A percentile compares a stretch with the other conserved stretches of the same genome.
phyloP scores from a whole-genome alignment of 495 filamentous ascomycete genomes.

The Massariosphaeria phaeospora region DNA sequence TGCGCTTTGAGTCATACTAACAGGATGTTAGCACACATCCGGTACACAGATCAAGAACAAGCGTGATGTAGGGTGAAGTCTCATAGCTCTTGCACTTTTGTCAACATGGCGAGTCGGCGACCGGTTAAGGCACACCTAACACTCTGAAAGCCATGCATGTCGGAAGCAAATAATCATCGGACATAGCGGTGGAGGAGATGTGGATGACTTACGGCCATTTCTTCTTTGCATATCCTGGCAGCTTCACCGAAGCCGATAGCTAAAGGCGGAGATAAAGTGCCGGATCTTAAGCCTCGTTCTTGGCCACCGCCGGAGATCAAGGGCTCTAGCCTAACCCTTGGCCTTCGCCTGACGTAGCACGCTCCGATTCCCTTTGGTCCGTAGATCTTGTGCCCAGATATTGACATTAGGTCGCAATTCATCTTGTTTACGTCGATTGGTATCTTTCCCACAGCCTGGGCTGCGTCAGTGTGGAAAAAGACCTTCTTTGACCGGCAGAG shows the following conservation, averaged over 20 bases:
- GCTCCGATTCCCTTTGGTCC: conserved; percentile 96
- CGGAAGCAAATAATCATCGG: conserved; percentile 62
- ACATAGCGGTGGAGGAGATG: conserved; percentile 9
- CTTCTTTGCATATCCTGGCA: conserved; percentile 81
- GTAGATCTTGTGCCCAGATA: conserved; percentile 99
- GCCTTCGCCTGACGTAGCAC: conserved; percentile 87
- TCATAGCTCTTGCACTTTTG: conserved; percentile 53
- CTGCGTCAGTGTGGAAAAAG: conserved; percentile 98
- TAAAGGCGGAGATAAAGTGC: conserved; percentile 83
- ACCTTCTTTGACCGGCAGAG: conserved; percentile 86
- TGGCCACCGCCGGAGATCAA: conserved; percentile 96
- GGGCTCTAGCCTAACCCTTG: conserved; percentile 88
- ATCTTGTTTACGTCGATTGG: conserved; percentile 92
- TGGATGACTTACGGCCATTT: conserved; percentile 68
- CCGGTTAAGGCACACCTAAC: conserved; percentile 38
- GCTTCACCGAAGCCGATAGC: conserved; percentile 94
- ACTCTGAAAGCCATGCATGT: conserved; percentile 60
- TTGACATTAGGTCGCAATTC: conserved; percentile 97
- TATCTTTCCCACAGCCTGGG: conserved; percentile 96
- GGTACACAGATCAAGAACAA: too few species aligned
- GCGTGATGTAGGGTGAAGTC: background rate
- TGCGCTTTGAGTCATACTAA: conserved; percentile 89
- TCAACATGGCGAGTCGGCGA: conserved; percentile 49
- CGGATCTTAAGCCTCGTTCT: conserved; percentile 88
- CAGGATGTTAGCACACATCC: conserved; percentile 42